Conservation (phyloP, 129 eudicot species). For the Escallonia rubra region DNA sequence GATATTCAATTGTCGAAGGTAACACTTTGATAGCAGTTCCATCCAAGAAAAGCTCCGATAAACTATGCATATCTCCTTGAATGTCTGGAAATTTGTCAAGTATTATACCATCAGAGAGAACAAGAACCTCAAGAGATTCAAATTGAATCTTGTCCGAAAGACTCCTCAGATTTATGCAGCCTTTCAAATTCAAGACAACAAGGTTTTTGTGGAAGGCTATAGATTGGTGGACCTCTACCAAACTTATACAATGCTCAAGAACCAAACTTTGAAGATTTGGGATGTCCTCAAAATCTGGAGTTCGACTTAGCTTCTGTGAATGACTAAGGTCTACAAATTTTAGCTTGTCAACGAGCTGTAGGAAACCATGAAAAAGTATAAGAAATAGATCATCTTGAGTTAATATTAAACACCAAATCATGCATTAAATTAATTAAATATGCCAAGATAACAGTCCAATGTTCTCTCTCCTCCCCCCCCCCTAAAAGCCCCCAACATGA, state of each 20-base stretch:
- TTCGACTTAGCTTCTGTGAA: not conserved
- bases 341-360: not conserved
- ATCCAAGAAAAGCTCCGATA: not conserved
- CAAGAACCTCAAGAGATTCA: not conserved
- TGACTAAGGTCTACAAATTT: constrained; percentile 1
- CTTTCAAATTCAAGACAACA: not conserved
- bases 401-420: not conserved
- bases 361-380: not conserved
- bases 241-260: not conserved
- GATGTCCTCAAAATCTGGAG: constrained; percentile 4
- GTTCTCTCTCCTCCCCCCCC: too few relatives aligned
- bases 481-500: too few relatives aligned
- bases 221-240: constrained; percentile 7
- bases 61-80: not conserved
- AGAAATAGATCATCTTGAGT: not conserved
- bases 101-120: not conserved
- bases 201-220: constrained; percentile 1
- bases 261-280: constrained; percentile 4
- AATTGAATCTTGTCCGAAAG: not conserved
- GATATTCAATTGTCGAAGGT: constrained; percentile 2
- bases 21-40: not conserved
- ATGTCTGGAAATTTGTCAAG: not conserved
- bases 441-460: not conserved
- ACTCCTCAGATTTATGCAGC: not conserved
- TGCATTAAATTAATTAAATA: not conserved